A percentile compares a stretch with the other conserved stretches of the same genome.
phyloP scores from a whole-genome alignment of 352 stramenopile genomes.

The Phytopythium sindhum region DNA sequence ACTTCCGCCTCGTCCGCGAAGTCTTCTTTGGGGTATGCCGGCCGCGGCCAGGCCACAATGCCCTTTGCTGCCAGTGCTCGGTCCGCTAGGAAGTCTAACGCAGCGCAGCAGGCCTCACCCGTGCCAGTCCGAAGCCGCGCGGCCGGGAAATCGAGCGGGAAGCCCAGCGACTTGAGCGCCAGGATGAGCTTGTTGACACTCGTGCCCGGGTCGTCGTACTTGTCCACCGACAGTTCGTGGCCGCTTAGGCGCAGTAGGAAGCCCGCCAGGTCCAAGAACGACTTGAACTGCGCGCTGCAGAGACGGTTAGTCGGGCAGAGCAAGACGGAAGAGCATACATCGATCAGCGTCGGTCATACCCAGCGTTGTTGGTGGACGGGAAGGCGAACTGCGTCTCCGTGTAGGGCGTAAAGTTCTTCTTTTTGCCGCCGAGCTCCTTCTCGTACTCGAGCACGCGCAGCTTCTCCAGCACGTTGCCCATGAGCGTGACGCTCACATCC shows the following conservation, averaged over 20 bases:
- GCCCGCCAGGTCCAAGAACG: conserved; percentile 66
- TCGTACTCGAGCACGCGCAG: conserved; percentile 79
- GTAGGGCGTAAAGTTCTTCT: conserved; percentile 69
- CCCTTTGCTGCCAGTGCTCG: conserved; percentile 59
- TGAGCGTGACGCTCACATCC: conserved; percentile 76
- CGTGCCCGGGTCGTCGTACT: conserved; percentile 86
- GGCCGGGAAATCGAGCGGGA: conserved; percentile 76
- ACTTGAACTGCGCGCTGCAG: conserved; percentile 70
- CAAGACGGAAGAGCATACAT: neutral
- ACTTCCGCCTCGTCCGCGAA: conserved; percentile 78
- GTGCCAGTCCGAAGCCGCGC: conserved; percentile 77
- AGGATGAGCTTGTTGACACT: conserved; percentile 88
- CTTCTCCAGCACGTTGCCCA: conserved; percentile 85
- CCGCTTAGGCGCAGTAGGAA: conserved; percentile 75
- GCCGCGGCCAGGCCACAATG: conserved; percentile 57
- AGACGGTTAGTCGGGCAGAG: neutral
- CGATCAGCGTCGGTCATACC: conserved; percentile 14
- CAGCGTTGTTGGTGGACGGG: conserved; percentile 45
- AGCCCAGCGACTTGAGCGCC: conserved; percentile 75
- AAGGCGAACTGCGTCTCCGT: conserved; percentile 74
- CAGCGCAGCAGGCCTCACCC: conserved; percentile 67
- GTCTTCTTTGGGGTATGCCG: conserved; percentile 77
- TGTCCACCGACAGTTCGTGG: conserved; percentile 83
- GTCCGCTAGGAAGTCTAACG: conserved; percentile 82
- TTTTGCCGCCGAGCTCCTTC: conserved; percentile 71